phyloP scores from a whole-genome alignment of 495 filamentous ascomycete genomes.

The Xylaria scruposa region DNA sequence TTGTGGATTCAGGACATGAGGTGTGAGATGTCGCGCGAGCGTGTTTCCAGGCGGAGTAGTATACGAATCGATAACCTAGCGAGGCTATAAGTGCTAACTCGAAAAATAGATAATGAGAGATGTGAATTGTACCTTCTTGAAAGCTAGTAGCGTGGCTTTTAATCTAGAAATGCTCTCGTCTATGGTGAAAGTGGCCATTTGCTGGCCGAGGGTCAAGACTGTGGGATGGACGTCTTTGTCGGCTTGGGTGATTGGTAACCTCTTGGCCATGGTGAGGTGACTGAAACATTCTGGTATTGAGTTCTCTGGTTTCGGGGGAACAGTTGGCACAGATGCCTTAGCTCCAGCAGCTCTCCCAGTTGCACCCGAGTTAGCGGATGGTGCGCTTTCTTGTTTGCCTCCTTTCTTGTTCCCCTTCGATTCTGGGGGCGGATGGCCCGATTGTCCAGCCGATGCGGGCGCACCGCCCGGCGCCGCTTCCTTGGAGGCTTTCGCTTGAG shows the following conservation, averaged over 20 bases:
- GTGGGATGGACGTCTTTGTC: conserved; percentile 91
- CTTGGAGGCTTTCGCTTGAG: conserved; percentile 62
- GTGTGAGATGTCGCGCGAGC: conserved; percentile 86
- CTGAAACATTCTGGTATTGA: conserved; percentile 75
- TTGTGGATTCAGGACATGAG: conserved; percentile 90
- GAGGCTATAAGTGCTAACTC: conserved; percentile 1
- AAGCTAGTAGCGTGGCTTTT: conserved; percentile 84
- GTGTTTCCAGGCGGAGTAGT: conserved; percentile 83
- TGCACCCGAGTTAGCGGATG: conserved; percentile 38
- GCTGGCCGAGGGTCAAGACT: conserved; percentile 82
- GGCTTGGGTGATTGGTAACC: conserved; percentile 74
- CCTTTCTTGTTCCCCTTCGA: conserved; percentile 51
- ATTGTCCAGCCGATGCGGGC: conserved; percentile 34
- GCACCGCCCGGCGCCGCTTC: conserved; percentile 41
- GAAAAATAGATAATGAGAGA: background rate
- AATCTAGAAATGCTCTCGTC: conserved; percentile 90
- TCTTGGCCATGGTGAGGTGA: conserved; percentile 80
- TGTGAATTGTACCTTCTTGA: conserved; percentile 73
- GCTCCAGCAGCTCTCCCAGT: conserved; percentile 40
- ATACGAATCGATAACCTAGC: conserved; percentile 87
- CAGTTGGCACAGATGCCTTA: conserved; percentile 46
- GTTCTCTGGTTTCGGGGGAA: conserved; percentile 71
- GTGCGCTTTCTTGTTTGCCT: conserved; percentile 57
- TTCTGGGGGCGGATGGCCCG: conserved; percentile 40
- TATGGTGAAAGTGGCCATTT: conserved; percentile 87